Base-by-base conservation (phyloP, 2,329 filamentous ascomycete genomes). In the Xylariaceae sp. region DNA sequence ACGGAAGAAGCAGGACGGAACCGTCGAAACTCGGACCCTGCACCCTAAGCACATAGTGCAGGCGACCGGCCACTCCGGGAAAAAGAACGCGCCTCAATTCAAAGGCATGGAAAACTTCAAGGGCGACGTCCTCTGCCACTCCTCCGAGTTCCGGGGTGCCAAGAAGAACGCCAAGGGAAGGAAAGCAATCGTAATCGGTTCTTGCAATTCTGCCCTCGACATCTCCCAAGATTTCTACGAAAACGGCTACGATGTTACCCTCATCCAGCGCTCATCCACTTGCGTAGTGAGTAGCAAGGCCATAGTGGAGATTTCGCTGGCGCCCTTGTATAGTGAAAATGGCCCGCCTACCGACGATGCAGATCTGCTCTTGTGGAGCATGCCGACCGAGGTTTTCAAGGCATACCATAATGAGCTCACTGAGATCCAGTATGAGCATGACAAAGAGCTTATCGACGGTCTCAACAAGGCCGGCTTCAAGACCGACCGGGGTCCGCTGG, bases 11-110 rank as follows among this genome's bases (percentile, higher is more conserved):
- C 50, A 50, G n/a, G 64, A 71, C 40, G 66, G 65, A 6, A 63
- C 29, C 18, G 71, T 57, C 0, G 78, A 84, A 60, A 79, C 74
- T 1, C 79, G 84, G 18, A 84, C 78, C 0, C 71, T 90, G 40
- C 79, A 82, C 40, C 87, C 87, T 0, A 80, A 77, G 4, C 87
- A 90, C 59, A 70, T 90, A 26, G 79, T 90, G 44, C 85, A 88
- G 64, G 84, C 85, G 1, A 90, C 87, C 0, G 87, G 87, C 0
- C 86, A 88, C 64, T 85, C 85, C 0, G 88, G 88, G 2, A 85
- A 89, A 71, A 87, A 84, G 67, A 81, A 84, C 53, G 70, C 83
- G 46, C 87, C 88, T 0, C 60, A 67, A 0, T 79, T 90, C 60
- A 80, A 81, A 20, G 86, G 85, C 0, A 72, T 79, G 58, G 75